phyloP scores from a whole-genome alignment of 2,329 filamentous ascomycete genomes.

The Leptographium procerum region DNA sequence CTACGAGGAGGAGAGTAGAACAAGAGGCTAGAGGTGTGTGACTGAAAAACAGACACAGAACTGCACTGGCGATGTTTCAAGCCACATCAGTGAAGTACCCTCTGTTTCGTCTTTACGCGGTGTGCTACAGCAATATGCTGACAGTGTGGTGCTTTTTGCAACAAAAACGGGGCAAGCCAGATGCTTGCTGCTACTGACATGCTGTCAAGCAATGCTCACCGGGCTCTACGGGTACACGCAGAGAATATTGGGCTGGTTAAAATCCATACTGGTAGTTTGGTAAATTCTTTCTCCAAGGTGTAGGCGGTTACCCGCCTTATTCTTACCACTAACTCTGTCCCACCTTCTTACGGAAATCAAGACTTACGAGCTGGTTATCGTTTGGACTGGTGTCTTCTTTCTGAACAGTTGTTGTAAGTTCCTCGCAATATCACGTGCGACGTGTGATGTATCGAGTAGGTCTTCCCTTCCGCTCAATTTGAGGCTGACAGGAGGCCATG shows the following conservation, averaged over 20 bases:
- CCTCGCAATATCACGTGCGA: no score
- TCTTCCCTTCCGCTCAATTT: no score
- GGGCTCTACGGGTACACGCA: not conserved
- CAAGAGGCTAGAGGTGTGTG: constrained; percentile 38
- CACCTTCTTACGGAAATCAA: no score
- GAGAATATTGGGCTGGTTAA: not conserved
- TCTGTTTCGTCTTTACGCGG: not conserved
- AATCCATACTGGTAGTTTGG: not conserved
- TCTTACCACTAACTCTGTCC: no score
- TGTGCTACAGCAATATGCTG: not conserved
- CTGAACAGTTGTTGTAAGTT: no score
- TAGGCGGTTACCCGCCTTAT: not conserved
- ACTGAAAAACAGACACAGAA: constrained; percentile 19
- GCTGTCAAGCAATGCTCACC: no score
- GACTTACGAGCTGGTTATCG: no score
- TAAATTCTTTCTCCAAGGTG: not conserved
- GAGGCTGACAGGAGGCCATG: no score
- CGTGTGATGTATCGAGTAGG: no score
- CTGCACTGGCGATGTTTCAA: constrained; percentile 49
- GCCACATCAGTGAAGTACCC: constrained; percentile 41
- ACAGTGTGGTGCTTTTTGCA: not conserved
- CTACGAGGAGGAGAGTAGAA: constrained; percentile 31
- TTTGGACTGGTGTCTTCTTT: no score
- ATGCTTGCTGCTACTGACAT: no score
- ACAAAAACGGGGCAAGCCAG: no score